Base-by-base conservation (phyloP, 2,329 filamentous ascomycete species). In the Fusarium oligoseptatum region DNA sequence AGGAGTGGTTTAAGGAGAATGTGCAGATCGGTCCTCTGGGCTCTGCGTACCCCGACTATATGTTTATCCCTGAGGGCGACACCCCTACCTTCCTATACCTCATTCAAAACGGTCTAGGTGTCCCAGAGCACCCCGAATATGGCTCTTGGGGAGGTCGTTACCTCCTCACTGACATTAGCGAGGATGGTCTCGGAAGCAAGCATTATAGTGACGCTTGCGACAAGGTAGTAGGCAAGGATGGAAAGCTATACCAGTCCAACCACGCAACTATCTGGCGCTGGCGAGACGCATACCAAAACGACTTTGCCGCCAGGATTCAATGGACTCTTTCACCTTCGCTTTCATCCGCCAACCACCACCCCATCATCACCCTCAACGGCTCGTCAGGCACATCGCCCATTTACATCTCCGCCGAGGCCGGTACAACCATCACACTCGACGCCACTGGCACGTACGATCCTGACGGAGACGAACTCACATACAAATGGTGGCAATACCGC, bases 21-120 rank as follows among this genome's bases (percentile, higher is more conserved):
- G 87, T 91, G 55, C 88, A 90, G 70, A 83, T 89, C 24, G 82
- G 82, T 0, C 79, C 81, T 5, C 73, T 90, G 7, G 87, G 87
- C 2, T 70, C 74, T 0, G 81, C 78, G 1, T 88, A 88, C 65
- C 86, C 86, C 0, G 79, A 88, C 68, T 85, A 85, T 52, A 77
- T 84, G 10, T 89, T 84, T 72, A 88, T 89, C 64, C 83, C 85
- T 24, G 89, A 91, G 76, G 86, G 87, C n/a, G 87, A 88, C 67
- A 87, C 85, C 2, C 87, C 87, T 0, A 85, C 87, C 0, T 86
- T 88, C 58, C 81, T 89, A 11, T 88, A 87, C 81, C 74, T 77
- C 14, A 75, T 77, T 11, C 75, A 77, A 56, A 77, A 77, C 55
- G 75, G 75, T 2, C 72, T 88, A 0, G 84, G 85, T 29, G 81